These are phyloP conservation scores for Fusarium protoensiforme DNA, from an alignment of 2,329 filamentous ascomycete species.

Conservation along the genomic window DNA sequence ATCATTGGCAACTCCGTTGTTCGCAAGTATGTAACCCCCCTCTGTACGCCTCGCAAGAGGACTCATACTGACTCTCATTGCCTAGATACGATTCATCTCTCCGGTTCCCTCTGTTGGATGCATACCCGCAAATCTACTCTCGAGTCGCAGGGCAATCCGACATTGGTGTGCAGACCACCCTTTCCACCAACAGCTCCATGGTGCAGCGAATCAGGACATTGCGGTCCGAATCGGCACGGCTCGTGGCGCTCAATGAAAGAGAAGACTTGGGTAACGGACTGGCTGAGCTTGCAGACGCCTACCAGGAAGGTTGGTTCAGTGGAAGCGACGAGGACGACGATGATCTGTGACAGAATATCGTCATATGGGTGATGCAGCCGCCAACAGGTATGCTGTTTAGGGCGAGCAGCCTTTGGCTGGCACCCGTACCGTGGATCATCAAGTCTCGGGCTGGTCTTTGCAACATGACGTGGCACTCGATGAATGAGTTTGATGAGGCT, in stretches of 20 bases:
- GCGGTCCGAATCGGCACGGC: conserved; percentile 70
- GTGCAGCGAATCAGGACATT: conserved; percentile 74
- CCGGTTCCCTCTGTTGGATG: conserved; percentile 82
- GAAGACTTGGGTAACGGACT: conserved; percentile 86
- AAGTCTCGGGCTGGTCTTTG: neutral
- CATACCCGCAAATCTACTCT: conserved; percentile 82
- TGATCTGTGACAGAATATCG: conserved; percentile 46
- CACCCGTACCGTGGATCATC: neutral
- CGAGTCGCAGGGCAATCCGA: conserved; percentile 49
- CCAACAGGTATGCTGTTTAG: neutral
- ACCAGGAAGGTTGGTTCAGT: conserved; percentile 88
- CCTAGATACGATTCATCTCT: conserved; percentile 62
- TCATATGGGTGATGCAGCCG: neutral
- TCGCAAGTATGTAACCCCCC: conserved; percentile 37
- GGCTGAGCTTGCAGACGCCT: conserved; percentile 85
- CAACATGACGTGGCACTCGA: neutral
- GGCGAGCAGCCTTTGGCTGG: neutral
- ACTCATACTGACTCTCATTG: neutral
- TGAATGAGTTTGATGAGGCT: conserved; percentile 10
- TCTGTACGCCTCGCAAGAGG: no score
- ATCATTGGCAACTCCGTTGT: conserved; percentile 43
- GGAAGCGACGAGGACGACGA: conserved; percentile 79
- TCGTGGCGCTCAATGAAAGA: conserved; percentile 79
- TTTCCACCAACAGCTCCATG: conserved; percentile 82
- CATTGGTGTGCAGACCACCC: conserved; percentile 62